These are phyloP conservation scores for Kluyveromyces sp. DNA, from an alignment of 1,139 yeast genomes.

Conservation along the genomic window DNA sequence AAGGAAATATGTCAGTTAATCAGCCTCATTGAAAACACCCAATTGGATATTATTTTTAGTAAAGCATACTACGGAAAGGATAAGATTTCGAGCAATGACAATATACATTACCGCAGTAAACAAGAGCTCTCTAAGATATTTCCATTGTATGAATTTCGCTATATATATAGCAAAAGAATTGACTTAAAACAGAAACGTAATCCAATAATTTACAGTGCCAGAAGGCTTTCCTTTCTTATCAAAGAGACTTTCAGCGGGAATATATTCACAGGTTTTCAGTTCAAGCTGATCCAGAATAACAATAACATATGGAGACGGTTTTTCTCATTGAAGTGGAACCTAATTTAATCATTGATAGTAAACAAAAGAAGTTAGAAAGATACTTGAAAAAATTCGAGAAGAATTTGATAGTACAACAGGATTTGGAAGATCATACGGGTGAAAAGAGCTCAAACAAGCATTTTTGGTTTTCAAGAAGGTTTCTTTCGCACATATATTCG, in stretches of 20 bases:
- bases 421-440: conserved; percentile 3
- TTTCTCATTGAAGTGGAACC: neutral
- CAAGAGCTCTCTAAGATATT: neutral
- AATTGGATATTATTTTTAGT: conserved; percentile 19
- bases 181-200: neutral
- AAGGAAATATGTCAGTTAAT: conserved; percentile 32
- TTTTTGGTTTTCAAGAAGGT: conserved; percentile 47
- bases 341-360: conserved; percentile 15
- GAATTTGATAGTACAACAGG: conserved; percentile 5
- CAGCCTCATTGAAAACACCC: conserved; percentile 35
- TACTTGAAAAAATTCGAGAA: conserved; percentile 10
- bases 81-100: neutral
- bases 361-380: conserved; percentile 24
- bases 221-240: neutral
- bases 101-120: neutral
- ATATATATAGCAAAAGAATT: neutral
- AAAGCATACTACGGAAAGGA: neutral
- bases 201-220: neutral
- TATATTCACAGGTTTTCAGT: conserved; percentile 4
- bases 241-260: conserved; percentile 8
- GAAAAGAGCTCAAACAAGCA: conserved; percentile 29
- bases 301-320: neutral
- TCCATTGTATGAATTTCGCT: neutral
- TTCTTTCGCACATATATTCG: conserved; percentile 44
- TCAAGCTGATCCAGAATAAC: neutral